phyloP scores from a whole-genome alignment of 2,329 filamentous ascomycete species.

The Plectosphaerella cucumerina region DNA sequence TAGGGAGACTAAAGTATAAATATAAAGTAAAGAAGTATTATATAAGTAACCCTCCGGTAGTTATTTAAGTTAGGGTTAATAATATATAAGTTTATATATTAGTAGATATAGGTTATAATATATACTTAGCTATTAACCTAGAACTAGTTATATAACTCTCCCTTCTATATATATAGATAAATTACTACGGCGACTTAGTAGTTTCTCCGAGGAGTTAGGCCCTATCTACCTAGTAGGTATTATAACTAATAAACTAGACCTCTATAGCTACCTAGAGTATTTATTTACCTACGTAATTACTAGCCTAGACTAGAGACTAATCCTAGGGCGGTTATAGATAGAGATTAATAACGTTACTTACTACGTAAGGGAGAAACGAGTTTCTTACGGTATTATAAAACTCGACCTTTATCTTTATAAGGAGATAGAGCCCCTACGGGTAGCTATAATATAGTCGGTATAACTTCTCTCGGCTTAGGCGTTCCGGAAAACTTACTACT shows the following conservation, averaged over 20 bases:
- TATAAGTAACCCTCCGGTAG: background rate
- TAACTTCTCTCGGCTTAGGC: background rate
- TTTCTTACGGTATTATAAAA: background rate
- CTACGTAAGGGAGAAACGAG: background rate
- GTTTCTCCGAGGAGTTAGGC: background rate
- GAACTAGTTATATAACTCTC: background rate
- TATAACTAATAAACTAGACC: background rate
- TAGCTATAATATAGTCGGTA: background rate
- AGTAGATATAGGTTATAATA: background rate
- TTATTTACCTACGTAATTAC: background rate
- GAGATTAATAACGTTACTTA: background rate
- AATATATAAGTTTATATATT: background rate
- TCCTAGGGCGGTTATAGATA: background rate
- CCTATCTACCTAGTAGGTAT: too few species aligned
- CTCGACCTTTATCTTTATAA: background rate
- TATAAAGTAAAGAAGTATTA: background rate
- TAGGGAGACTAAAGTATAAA: background rate
- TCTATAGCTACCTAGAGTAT: background rate
- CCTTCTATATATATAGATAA: background rate
- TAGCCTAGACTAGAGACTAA: background rate
- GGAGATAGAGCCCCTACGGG: background rate
- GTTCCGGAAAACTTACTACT: background rate
- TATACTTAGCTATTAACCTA: background rate
- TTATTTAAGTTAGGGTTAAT: background rate
- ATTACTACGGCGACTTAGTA: background rate